Percentiles rank a stretch among this genome's conserved stretches.
phyloP scores from a whole-genome alignment of 352 stramenopile species.

The Pythium aquatile region DNA sequence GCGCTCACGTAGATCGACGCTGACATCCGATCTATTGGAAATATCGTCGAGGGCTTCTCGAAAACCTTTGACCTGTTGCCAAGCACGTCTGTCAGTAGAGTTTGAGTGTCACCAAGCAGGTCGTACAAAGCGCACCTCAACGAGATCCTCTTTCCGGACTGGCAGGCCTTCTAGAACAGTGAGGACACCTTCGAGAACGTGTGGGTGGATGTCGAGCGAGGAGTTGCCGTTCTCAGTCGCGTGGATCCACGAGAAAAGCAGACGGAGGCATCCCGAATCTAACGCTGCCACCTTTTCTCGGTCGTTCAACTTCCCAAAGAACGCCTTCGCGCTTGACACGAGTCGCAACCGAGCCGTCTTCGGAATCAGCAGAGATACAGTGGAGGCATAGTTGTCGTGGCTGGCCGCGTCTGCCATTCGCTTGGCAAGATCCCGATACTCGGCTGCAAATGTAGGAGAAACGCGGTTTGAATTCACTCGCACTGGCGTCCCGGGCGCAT shows the following conservation, averaged over 20 bases:
- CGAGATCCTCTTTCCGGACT: slow-evolving; percentile 60
- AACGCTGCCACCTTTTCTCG: slow-evolving; percentile 54
- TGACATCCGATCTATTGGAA: slow-evolving; percentile 8
- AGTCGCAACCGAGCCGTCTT: slow-evolving; percentile 75
- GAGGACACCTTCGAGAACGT: slow-evolving; percentile 68
- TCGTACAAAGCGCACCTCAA: slow-evolving; percentile 36
- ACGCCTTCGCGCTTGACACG: slow-evolving; percentile 69
- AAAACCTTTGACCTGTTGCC: slow-evolving; percentile 18
- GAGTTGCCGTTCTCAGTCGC: slow-evolving; percentile 6
- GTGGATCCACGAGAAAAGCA: slow-evolving; percentile 67
- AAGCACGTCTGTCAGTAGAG: neutral
- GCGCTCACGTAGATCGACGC: slow-evolving; percentile 19
- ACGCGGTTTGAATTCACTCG: slow-evolving; percentile 26
- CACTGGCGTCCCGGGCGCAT: slow-evolving; percentile 9
- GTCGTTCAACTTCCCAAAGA: slow-evolving; percentile 57
- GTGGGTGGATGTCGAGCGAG: slow-evolving; percentile 36
- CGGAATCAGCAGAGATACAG: slow-evolving; percentile 64
- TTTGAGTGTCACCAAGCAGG: neutral
- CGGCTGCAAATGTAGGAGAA: slow-evolving; percentile 41
- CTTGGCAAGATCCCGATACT: slow-evolving; percentile 64
- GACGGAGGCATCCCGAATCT: slow-evolving; percentile 51
- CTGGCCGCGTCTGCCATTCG: slow-evolving; percentile 66
- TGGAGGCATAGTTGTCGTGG: slow-evolving; percentile 78
- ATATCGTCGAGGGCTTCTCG: slow-evolving; percentile 14
- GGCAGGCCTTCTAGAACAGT: slow-evolving; percentile 50